A percentile compares a stretch with the other conserved stretches of the same genome.
Conservation (phyloP, 129 eudicot species). For the Rutidosis leptorrhynchoides region DNA sequence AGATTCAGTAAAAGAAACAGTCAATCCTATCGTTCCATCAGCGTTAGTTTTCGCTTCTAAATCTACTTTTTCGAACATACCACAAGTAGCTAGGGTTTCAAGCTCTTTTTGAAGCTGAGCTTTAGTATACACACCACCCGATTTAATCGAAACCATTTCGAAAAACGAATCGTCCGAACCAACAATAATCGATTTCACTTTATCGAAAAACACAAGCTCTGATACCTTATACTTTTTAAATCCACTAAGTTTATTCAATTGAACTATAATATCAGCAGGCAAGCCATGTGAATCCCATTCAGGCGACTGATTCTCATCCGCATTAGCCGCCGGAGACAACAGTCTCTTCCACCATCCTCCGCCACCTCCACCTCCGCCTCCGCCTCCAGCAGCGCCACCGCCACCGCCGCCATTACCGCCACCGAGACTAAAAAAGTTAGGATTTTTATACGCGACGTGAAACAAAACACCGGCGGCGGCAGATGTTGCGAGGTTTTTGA, state of each 20-base stretch:
- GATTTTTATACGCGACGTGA: conserved; percentile 30
- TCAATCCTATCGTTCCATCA: conserved; percentile 61
- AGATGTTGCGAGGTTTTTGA: conserved; percentile 32
- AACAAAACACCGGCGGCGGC: conserved; percentile 37
- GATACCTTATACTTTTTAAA: conserved; percentile 74
- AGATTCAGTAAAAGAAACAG: conserved; percentile 50
- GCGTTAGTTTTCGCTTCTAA: conserved; percentile 70
- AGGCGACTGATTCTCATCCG: conserved; percentile 54
- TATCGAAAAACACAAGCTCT: conserved; percentile 56
- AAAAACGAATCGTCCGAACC: conserved; percentile 72
- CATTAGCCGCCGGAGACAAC: conserved; percentile 45
- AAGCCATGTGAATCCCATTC: conserved; percentile 79
- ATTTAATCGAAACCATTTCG: conserved; percentile 68
- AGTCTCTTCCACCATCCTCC: conserved; percentile 58
- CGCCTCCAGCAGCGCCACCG: conserved; percentile 40
- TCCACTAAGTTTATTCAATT: conserved; percentile 57
- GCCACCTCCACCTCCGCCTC: conserved; percentile 47
- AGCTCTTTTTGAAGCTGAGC: conserved; percentile 85
- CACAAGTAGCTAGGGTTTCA: conserved; percentile 69
- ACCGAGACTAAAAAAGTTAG: conserved; percentile 12
- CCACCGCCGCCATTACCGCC: conserved; percentile 38
- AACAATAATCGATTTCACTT: conserved; percentile 22
- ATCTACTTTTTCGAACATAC: conserved; percentile 87
- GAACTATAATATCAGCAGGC: conserved; percentile 58
- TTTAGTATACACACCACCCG: conserved; percentile 71